Evolutionary conservation across 78 protist genomes (phyloP).

Genomic region (Guillardia theta): DNA sequence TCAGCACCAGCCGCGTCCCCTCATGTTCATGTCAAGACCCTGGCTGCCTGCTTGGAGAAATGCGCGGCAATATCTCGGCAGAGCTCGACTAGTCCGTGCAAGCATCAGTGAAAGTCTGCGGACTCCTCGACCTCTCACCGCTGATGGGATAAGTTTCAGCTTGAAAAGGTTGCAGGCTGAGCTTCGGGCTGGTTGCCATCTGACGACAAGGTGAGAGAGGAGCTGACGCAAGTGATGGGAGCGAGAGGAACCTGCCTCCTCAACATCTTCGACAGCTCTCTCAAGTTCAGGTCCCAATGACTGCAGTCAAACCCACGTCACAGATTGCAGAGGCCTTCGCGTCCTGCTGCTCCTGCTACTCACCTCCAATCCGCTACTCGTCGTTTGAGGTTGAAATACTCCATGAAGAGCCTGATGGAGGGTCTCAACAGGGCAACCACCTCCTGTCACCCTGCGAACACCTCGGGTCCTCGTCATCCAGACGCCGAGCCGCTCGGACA

Average conservation of each 20-base stretch:
- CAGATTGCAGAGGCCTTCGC: too few relatives aligned
- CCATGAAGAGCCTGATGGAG: conserved; percentile 31
- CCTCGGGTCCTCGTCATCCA: conserved; percentile 15
- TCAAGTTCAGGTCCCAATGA: background rate
- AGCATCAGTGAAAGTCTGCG: too few relatives aligned
- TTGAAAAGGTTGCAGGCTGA: background rate
- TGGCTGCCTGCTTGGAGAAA: background rate
- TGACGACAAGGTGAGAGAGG: background rate
- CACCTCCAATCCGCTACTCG: background rate
- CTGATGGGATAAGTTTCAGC: background rate
- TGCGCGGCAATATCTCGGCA: background rate
- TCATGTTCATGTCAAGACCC: background rate
- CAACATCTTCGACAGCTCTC: background rate
- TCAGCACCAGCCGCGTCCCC: too few relatives aligned
- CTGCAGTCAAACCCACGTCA: too few relatives aligned
- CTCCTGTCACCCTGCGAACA: too few relatives aligned
- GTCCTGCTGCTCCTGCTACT: background rate
- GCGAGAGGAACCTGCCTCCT: background rate
- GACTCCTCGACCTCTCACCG: too few relatives aligned
- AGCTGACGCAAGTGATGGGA: background rate
- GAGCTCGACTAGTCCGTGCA: too few relatives aligned
- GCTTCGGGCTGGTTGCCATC: too few relatives aligned
- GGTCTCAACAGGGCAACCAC: too few relatives aligned
- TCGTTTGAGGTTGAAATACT: conserved; percentile 20
- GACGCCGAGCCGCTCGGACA: background rate